Percentiles rank a stretch among this genome's conserved stretches.
phyloP scores from a whole-genome alignment of 805 yeast genomes.

The Vanderwaltozyma verrucispora region DNA sequence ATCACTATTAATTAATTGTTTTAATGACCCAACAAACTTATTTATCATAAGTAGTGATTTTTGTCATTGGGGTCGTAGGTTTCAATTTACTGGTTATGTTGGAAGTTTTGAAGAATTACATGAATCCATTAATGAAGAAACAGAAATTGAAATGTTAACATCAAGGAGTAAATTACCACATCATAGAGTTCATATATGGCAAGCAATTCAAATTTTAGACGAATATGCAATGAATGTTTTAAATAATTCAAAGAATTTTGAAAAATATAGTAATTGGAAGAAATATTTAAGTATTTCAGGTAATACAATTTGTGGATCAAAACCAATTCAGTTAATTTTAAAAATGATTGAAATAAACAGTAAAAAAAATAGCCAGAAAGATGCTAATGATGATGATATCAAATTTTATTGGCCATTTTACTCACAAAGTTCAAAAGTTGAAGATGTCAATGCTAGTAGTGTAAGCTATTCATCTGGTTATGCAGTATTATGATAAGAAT shows the following conservation, averaged over 20 bases:
- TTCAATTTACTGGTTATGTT: slow-evolving; percentile 47
- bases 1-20: slow-evolving; percentile 38
- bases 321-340: slow-evolving; percentile 62
- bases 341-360: slow-evolving; percentile 30
- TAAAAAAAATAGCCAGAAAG: too few species aligned
- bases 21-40: slow-evolving; percentile 44
- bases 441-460: slow-evolving; percentile 48
- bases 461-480: slow-evolving; percentile 90
- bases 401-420: slow-evolving; percentile 66
- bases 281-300: slow-evolving; percentile 59
- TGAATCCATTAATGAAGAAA: slow-evolving; percentile 27
- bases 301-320: slow-evolving; percentile 90
- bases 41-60: slow-evolving; percentile 85
- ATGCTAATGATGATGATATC: slow-evolving; percentile 7
- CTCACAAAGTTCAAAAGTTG: slow-evolving; percentile 58
- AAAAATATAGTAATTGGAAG: slow-evolving; percentile 51
- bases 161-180: slow-evolving; percentile 21
- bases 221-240: slow-evolving; percentile 51
- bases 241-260: slow-evolving; percentile 33
- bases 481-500: slow-evolving; percentile 14
- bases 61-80: slow-evolving; percentile 85
- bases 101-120: slow-evolving; percentile 17
- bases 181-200: slow-evolving; percentile 42
- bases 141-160: slow-evolving; percentile 23
- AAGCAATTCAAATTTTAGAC: slow-evolving; percentile 69